Percentiles rank a stretch among this genome's conserved stretches.
phyloP scores from a whole-genome alignment of 2,329 filamentous ascomycete genomes.

The Fusarium beomiforme region DNA sequence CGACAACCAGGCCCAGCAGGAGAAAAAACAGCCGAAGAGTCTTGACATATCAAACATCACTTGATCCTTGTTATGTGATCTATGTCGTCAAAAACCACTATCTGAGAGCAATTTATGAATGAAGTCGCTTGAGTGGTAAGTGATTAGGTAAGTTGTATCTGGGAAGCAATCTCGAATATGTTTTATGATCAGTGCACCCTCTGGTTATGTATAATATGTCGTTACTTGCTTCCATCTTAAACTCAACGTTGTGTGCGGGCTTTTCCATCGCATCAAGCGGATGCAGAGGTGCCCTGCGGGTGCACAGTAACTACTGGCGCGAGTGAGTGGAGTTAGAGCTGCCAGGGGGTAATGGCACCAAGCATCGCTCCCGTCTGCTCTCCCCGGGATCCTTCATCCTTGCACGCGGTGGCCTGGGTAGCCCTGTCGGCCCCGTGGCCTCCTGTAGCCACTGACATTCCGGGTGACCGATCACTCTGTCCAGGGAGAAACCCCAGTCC shows the following conservation, averaged over 20 bases:
- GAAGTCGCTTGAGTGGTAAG: not conserved
- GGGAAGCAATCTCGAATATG: not conserved
- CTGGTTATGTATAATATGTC: not conserved
- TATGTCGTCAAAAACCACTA: slow-evolving; percentile 20
- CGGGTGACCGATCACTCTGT: slow-evolving; percentile 32
- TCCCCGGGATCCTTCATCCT: slow-evolving; percentile 29
- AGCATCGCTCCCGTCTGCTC: slow-evolving; percentile 40
- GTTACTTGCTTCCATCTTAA: slow-evolving; percentile 16
- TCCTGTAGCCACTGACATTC: slow-evolving; percentile 27
- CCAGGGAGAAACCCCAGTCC: slow-evolving; percentile 26
- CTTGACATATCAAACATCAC: slow-evolving; percentile 14
- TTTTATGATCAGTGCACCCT: not conserved
- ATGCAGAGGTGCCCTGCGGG: slow-evolving; percentile 21
- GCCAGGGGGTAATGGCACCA: slow-evolving; percentile 37
- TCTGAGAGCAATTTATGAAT: not conserved
- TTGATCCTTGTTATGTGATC: slow-evolving; percentile 28
- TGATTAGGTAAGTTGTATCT: not conserved
- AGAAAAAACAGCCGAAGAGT: slow-evolving; percentile 8
- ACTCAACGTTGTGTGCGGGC: slow-evolving; percentile 24
- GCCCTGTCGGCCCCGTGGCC: slow-evolving; percentile 33
- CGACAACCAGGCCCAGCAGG: not conserved
- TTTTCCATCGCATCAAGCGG: slow-evolving; percentile 35
- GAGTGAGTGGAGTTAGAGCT: slow-evolving; percentile 35
- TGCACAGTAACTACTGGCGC: slow-evolving; percentile 37
- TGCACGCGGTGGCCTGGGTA: slow-evolving; percentile 30